Conservation (phyloP, 345 rosid species). For the Salix udensis region DNA sequence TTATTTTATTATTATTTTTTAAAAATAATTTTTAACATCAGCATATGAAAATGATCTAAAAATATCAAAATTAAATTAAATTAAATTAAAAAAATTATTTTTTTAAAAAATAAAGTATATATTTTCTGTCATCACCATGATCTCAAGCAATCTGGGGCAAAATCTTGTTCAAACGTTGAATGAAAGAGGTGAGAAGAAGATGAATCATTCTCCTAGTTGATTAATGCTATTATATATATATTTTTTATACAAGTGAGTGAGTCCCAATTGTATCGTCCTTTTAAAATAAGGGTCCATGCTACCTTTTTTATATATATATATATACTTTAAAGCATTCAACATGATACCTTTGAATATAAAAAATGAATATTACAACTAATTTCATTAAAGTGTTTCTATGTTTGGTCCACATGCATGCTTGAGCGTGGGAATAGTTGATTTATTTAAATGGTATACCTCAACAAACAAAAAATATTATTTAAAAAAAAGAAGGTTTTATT, state of each 20-base stretch:
- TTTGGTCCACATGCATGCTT: conserved; percentile 6
- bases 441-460: no score
- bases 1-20: no score
- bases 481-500: no score
- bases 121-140: no score
- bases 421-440: no score
- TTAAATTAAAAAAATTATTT: no score
- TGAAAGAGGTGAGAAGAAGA: not conserved
- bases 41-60: no score
- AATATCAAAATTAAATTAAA: no score
- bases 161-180: not conserved
- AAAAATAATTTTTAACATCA: no score
- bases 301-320: not conserved
- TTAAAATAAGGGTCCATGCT: not conserved
- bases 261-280: not conserved
- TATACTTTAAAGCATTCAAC: not conserved
- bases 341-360: not conserved
- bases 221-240: no score
- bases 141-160: not conserved
- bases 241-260: not conserved
- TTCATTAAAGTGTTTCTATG: not conserved
- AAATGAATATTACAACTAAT: not conserved
- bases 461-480: no score
- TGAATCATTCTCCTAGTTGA: not conserved
- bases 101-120: no score